These are phyloP conservation scores for Eucalyptus cloeziana DNA, from an alignment of 345 rosid species.

Conservation along the genomic window DNA sequence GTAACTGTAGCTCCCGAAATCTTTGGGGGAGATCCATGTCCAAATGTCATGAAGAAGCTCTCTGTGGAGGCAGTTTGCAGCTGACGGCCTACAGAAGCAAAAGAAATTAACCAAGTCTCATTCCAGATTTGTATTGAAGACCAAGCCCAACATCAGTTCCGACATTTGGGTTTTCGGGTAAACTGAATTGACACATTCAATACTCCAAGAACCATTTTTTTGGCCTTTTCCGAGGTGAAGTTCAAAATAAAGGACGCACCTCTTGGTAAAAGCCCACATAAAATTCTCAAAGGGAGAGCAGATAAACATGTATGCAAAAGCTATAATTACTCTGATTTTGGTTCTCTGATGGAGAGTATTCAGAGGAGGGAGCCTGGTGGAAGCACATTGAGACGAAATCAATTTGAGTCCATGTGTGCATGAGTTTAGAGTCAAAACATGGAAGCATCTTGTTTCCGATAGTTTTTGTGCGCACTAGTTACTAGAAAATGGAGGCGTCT, in stretches of 20 bases:
- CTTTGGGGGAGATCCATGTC: conserved; percentile 99
- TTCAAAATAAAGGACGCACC: conserved; percentile 53
- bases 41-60: conserved; percentile 75
- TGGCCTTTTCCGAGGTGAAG: conserved; percentile 48
- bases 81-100: conserved; percentile 15
- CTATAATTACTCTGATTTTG: neutral
- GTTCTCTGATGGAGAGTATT: neutral
- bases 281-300: conserved; percentile 20
- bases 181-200: neutral
- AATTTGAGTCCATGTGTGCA: conserved; percentile 45
- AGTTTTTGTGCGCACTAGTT: neutral
- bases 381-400: conserved; percentile 45
- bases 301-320: conserved; percentile 11
- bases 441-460: conserved; percentile 32
- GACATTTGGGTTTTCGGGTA: neutral
- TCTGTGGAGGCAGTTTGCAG: conserved; percentile 89
- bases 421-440: conserved; percentile 1
- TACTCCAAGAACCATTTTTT: neutral
- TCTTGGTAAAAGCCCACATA: conserved; percentile 12
- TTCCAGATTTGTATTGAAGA: neutral
- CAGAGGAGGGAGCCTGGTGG: neutral
- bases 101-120: neutral
- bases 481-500: conserved; percentile 13
- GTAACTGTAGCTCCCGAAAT: conserved; percentile 87
- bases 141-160: neutral